These are phyloP conservation scores for Lichtheimia corymbifera DNA, from an alignment of 371 early-diverging fungal species.

Conservation along the genomic window DNA sequence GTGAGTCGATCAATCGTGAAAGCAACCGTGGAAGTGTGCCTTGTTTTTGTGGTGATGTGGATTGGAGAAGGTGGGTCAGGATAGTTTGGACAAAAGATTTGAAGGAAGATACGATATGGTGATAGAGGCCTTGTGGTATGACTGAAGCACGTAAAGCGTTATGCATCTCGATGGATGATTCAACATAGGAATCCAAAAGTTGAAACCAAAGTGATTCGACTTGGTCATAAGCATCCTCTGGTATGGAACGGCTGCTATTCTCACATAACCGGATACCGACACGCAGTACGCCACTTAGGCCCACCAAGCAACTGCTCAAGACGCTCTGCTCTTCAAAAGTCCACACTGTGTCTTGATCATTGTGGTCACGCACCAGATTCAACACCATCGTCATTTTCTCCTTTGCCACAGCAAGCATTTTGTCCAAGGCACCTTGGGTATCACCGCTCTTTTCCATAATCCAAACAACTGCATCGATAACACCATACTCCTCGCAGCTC, in stretches of 20 bases:
- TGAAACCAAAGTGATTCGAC: slow-evolving; percentile 71
- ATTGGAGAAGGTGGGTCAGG: slow-evolving; percentile 58
- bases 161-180: slow-evolving; percentile 46
- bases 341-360: slow-evolving; percentile 35
- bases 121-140: slow-evolving; percentile 29
- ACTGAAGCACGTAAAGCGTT: slow-evolving; percentile 18
- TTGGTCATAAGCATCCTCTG: slow-evolving; percentile 8
- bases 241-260: slow-evolving; percentile 39
- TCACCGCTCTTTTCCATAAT: slow-evolving; percentile 74
- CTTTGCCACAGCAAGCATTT: slow-evolving; percentile 63
- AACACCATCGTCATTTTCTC: slow-evolving; percentile 50
- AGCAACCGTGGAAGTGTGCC: slow-evolving; percentile 63
- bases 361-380: slow-evolving; percentile 39
- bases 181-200: slow-evolving; percentile 64
- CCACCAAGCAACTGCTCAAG: slow-evolving; percentile 55
- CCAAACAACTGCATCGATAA: slow-evolving; percentile 79
- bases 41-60: slow-evolving; percentile 67
- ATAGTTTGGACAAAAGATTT: slow-evolving; percentile 69
- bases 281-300: slow-evolving; percentile 59
- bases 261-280: slow-evolving; percentile 64
- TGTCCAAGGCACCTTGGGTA: slow-evolving; percentile 65
- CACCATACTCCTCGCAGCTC: slow-evolving; percentile 59
- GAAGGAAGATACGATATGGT: slow-evolving; percentile 54
- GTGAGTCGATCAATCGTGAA: slow-evolving; percentile 62
- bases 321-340: slow-evolving; percentile 58